phyloP scores from a whole-genome alignment of 352 stramenopile genomes.

The Phytophthora pistaciae region DNA sequence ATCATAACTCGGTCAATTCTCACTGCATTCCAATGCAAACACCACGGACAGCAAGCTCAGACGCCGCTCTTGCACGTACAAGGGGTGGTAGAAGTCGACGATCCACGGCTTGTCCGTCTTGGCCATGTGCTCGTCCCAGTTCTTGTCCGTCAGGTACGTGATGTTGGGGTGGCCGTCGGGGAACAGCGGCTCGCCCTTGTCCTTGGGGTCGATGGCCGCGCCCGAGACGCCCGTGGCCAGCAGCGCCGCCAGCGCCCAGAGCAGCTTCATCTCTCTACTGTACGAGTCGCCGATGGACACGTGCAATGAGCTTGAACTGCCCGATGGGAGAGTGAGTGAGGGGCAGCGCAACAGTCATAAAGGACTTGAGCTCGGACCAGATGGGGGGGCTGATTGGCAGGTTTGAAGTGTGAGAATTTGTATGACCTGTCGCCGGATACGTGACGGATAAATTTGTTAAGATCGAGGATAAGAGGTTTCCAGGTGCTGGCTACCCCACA shows the following conservation, averaged over 20 bases:
- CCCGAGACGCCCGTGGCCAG: conserved; percentile 27
- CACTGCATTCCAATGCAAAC: conserved; percentile 3
- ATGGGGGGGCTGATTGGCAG: conserved; percentile 2
- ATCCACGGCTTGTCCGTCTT: conserved; percentile 86
- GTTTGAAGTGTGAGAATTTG: neutral
- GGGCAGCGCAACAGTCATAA: neutral
- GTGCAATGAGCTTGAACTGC: conserved; percentile 11
- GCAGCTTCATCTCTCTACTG: conserved; percentile 25
- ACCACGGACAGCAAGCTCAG: neutral
- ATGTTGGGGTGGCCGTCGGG: conserved; percentile 85
- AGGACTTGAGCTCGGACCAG: conserved; percentile 19
- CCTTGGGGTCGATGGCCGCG: conserved; percentile 68
- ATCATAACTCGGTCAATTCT: conserved; percentile 29
- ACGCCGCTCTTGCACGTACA: conserved; percentile 52
- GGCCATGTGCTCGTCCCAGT: conserved; percentile 78
- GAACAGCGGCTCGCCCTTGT: conserved; percentile 83
- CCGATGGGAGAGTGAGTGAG: conserved; percentile 34
- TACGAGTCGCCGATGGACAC: neutral
- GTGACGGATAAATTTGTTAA: conserved; percentile 1
- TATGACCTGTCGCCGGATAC: neutral
- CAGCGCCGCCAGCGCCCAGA: conserved; percentile 24
- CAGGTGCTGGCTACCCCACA: conserved; percentile 1
- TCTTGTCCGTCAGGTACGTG: conserved; percentile 88
- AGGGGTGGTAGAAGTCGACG: conserved; percentile 89
- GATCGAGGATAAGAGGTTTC: conserved; percentile 1